These are phyloP conservation scores for Monosporozyma servazzii DNA, from an alignment of 805 yeast genomes.

Conservation along the genomic window DNA sequence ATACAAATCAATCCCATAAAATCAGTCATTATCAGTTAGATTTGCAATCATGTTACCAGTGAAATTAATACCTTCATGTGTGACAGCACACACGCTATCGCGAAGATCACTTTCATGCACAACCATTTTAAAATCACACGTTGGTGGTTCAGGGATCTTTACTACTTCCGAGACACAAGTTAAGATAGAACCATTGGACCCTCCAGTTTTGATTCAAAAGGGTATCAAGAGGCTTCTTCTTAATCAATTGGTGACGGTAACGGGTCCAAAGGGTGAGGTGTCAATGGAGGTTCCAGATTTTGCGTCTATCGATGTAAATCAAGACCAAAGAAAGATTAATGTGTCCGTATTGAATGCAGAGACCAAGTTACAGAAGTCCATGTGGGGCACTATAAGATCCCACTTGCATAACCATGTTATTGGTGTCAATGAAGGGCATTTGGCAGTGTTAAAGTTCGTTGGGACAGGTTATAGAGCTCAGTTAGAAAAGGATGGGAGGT, in stretches of 20 bases:
- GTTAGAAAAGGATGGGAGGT: constrained; percentile 49
- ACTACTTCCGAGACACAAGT: constrained; percentile 49
- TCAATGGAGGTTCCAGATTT: constrained; percentile 65
- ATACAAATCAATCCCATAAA: not conserved
- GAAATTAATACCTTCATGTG: not conserved
- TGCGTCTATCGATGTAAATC: constrained; percentile 33
- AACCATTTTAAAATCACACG: constrained; percentile 41
- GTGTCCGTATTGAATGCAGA: constrained; percentile 51
- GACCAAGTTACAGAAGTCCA: constrained; percentile 61
- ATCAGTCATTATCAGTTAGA: not conserved
- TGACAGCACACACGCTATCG: not conserved
- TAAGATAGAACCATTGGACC: constrained; percentile 35
- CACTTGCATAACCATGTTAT: constrained; percentile 64
- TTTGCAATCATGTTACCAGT: not conserved
- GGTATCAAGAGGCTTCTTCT: constrained; percentile 45
- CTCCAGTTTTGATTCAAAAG: constrained; percentile 53
- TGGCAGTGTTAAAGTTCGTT: constrained; percentile 75
- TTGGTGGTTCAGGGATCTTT: constrained; percentile 73
- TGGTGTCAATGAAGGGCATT: constrained; percentile 92
- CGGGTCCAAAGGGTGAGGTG: constrained; percentile 72
- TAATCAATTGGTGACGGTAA: constrained; percentile 48
- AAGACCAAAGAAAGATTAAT: constrained; percentile 30
- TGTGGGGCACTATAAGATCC: constrained; percentile 94
- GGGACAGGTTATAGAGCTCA: constrained; percentile 96
- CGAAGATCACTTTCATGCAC: not conserved